phyloP scores from a whole-genome alignment of 495 filamentous ascomycete species.

The Niebla homalea region DNA sequence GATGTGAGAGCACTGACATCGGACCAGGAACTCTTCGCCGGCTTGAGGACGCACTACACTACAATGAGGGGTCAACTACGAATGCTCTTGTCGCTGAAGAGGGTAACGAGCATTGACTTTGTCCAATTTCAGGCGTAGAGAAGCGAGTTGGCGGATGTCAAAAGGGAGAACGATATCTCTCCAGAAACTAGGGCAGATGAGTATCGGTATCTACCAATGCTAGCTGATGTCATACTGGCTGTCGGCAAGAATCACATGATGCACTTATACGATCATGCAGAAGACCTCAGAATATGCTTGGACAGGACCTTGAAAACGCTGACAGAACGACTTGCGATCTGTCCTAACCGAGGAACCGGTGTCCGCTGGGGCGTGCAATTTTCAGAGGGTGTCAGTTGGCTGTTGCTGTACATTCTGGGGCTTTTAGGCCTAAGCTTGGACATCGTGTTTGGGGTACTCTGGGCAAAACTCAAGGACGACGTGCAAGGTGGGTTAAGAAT shows the following conservation, averaged over 20 bases:
- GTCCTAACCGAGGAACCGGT: constrained; percentile 3
- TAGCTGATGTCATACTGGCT: constrained; percentile 24
- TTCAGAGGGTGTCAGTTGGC: constrained; percentile 5
- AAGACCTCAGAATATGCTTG: background rate
- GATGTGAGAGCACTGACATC: background rate
- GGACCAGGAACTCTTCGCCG: constrained; percentile 7
- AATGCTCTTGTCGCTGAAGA: constrained; percentile 16
- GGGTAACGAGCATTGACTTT: constrained; percentile 24
- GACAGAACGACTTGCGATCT: background rate
- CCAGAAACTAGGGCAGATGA: constrained; percentile 9
- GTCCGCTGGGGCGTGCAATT: constrained; percentile 13
- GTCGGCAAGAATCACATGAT: constrained; percentile 25
- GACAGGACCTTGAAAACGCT: constrained; percentile 7
- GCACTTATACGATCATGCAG: constrained; percentile 25
- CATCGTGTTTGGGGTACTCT: constrained; percentile 1
- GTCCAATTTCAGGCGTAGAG: constrained; percentile 27
- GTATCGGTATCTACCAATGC: constrained; percentile 23
- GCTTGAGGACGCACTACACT: constrained; percentile 20
- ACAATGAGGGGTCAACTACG: constrained; percentile 18
- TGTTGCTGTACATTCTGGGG: background rate
- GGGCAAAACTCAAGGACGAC: constrained; percentile 5
- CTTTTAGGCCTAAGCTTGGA: background rate
- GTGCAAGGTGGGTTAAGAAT: constrained; percentile 12
- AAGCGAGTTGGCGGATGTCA: constrained; percentile 26
- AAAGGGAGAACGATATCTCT: constrained; percentile 21